phyloP scores from a whole-genome alignment of 257 asterid species.

The Solanum verrucosum region DNA sequence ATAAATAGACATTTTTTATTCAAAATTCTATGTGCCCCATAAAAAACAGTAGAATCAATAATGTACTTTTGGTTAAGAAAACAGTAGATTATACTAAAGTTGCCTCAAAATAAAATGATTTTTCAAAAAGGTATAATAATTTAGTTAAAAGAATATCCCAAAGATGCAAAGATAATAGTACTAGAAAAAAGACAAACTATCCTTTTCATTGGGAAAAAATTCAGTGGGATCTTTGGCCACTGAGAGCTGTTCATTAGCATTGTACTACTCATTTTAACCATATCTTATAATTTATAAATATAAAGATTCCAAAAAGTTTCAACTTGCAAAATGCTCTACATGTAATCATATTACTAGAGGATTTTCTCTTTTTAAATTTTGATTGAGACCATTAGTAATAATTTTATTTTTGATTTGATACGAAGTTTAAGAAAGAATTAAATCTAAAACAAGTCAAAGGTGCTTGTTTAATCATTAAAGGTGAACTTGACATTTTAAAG shows the following conservation, averaged over 20 bases:
- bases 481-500: background rate
- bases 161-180: background rate
- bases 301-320: background rate
- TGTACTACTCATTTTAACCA: background rate
- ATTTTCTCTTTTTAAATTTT: background rate
- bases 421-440: too few relatives aligned
- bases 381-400: background rate
- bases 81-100: background rate
- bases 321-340: background rate
- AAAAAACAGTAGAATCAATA: background rate
- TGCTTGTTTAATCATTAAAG: too few relatives aligned
- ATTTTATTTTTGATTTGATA: background rate
- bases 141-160: background rate
- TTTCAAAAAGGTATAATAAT: background rate
- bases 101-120: background rate
- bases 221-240: background rate
- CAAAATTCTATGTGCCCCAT: background rate
- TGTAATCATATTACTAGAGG: background rate
- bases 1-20: background rate
- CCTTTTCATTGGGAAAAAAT: background rate
- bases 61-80: background rate
- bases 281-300: background rate
- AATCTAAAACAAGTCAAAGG: too few relatives aligned
- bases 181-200: background rate
- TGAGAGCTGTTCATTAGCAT: background rate